These are phyloP conservation scores for Apiotrichum sp. DNA, from an alignment of 1,284 basidiomycete species.

Conservation along the genomic window DNA sequence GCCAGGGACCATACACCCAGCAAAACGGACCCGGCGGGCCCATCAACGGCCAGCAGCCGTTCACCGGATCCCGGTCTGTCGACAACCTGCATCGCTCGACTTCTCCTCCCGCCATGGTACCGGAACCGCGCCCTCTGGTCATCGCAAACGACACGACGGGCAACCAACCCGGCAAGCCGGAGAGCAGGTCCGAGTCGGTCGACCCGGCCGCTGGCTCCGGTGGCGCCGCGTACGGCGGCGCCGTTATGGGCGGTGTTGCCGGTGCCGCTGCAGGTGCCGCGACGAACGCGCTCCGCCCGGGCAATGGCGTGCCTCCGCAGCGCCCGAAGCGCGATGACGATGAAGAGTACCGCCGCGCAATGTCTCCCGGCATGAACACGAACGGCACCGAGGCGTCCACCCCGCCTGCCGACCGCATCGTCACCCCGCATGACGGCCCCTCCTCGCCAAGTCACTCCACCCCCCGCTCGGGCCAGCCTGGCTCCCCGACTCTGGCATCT, in stretches of 20 bases:
- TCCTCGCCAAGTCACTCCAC: slow-evolving; percentile 23
- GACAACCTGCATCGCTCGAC: slow-evolving; percentile 30
- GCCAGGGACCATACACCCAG: not conserved
- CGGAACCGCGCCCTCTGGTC: slow-evolving; percentile 18
- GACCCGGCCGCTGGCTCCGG: slow-evolving; percentile 4
- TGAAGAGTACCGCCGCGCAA: slow-evolving; percentile 48
- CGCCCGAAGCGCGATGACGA: slow-evolving; percentile 64
- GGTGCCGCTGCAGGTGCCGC: slow-evolving; percentile 59
- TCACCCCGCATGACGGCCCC: slow-evolving; percentile 20
- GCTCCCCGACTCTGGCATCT: not conserved
- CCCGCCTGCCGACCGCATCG: slow-evolving; percentile 9
- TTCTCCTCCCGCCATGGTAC: slow-evolving; percentile 20
- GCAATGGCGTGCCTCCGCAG: slow-evolving; percentile 51
- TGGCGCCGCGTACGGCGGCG: slow-evolving; percentile 54
- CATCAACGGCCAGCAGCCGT: slow-evolving; percentile 1
- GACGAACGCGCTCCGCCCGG: slow-evolving; percentile 51
- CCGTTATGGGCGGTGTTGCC: slow-evolving; percentile 45
- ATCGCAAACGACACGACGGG: slow-evolving; percentile 19
- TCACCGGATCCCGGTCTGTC: slow-evolving; percentile 20
- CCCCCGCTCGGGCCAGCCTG: not conserved
- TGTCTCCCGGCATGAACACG: slow-evolving; percentile 36
- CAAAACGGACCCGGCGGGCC: not conserved
- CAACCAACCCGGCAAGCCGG: not conserved
- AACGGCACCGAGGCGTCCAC: slow-evolving; percentile 6
- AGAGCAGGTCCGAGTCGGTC: slow-evolving; percentile 17